Percentiles rank a stretch among this genome's conserved stretches.
Conservation (phyloP, 257 asterid genomes). For the Nemophila menziesii region DNA sequence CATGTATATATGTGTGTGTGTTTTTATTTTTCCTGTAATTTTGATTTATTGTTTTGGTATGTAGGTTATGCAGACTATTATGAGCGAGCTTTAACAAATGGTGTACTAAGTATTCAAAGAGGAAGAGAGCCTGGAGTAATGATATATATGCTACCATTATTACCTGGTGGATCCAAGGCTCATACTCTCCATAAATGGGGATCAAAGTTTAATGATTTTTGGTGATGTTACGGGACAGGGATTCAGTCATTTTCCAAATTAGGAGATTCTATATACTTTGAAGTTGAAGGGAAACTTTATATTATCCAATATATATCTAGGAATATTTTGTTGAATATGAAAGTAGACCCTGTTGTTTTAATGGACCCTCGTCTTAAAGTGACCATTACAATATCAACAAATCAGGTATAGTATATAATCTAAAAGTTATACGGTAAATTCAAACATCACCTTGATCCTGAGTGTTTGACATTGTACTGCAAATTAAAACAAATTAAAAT, state of each 20-base stretch:
- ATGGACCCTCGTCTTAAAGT: constrained; percentile 56
- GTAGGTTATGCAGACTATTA: constrained; percentile 89
- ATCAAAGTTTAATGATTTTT: constrained; percentile 47
- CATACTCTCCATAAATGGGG: constrained; percentile 75
- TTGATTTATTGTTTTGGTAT: constrained; percentile 7
- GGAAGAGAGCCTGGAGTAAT: constrained; percentile 80
- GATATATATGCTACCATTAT: constrained; percentile 87
- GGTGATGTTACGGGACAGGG: constrained; percentile 99
- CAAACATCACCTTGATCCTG: no score
- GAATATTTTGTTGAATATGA: constrained; percentile 29
- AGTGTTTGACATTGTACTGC: no score
- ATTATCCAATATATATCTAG: constrained; percentile 71
- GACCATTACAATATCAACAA: constrained; percentile 28
- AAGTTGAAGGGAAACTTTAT: constrained; percentile 57
- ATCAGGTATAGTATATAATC: no score
- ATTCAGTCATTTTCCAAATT: constrained; percentile 81
- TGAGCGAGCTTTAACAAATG: constrained; percentile 81
- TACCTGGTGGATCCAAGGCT: constrained; percentile 74
- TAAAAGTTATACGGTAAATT: no score
- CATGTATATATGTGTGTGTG: no score
- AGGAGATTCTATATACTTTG: constrained; percentile 92
- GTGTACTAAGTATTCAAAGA: constrained; percentile 82
- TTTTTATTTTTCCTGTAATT: constrained; percentile 4
- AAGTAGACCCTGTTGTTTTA: constrained; percentile 42
- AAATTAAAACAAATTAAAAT: no score